phyloP scores from a whole-genome alignment of 495 filamentous ascomycete species.

The Evernia prunastri region DNA sequence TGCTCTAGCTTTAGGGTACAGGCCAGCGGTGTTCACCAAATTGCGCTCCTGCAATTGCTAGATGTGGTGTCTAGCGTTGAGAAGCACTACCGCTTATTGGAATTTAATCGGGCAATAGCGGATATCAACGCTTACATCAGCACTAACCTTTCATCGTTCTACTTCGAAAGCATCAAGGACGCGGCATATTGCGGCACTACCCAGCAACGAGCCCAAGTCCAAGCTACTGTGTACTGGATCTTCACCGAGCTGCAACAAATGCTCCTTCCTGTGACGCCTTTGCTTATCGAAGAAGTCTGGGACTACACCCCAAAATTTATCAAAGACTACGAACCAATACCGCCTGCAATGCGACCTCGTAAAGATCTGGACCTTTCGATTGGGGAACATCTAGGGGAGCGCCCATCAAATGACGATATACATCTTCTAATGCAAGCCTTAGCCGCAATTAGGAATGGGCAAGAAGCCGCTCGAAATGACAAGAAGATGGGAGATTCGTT shows the following conservation, averaged over 20 bases:
- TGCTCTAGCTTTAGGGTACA: not conserved
- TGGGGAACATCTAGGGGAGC: conserved; percentile 20
- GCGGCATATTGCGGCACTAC: conserved; percentile 61
- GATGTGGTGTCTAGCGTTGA: conserved; percentile 54
- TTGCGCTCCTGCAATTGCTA: conserved; percentile 69
- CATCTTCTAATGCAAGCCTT: conserved; percentile 51
- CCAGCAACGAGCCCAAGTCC: conserved; percentile 45
- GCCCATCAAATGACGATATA: conserved; percentile 44
- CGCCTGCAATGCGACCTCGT: conserved; percentile 36
- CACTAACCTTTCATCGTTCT: conserved; percentile 82
- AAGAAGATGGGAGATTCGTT: conserved; percentile 20
- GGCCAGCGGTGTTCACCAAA: conserved; percentile 44
- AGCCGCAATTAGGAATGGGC: conserved; percentile 59
- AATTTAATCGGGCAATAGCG: conserved; percentile 74
- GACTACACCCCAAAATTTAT: conserved; percentile 61
- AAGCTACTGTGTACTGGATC: conserved; percentile 65
- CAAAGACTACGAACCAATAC: conserved; percentile 42
- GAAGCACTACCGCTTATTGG: conserved; percentile 57
- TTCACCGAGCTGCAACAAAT: conserved; percentile 65
- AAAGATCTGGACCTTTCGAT: conserved; percentile 36
- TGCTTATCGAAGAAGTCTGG: conserved; percentile 86
- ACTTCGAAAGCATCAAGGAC: conserved; percentile 89
- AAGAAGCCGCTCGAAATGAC: conserved; percentile 50
- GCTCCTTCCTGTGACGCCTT: conserved; percentile 72
- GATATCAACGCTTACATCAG: conserved; percentile 72